phyloP scores from a whole-genome alignment of 768 basidiomycete species.

The Amanita rubescens region DNA sequence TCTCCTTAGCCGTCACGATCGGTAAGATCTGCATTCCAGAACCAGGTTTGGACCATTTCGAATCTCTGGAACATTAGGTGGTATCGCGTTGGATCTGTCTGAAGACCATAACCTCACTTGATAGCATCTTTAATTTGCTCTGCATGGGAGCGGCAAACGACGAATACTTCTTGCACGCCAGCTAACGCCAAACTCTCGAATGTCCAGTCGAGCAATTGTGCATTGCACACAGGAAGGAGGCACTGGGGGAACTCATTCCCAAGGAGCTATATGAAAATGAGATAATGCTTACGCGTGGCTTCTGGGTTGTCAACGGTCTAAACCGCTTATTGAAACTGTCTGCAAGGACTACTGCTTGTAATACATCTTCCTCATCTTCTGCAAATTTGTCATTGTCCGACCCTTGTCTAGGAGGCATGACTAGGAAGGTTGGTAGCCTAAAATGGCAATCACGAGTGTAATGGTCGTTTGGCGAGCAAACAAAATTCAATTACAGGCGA shows the following conservation, averaged over 20 bases:
- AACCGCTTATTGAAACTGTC: conserved; percentile 96
- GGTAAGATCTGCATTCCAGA: conserved; percentile 79
- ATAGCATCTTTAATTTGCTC: conserved; percentile 81
- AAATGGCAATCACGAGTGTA: conserved; percentile 4
- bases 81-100: conserved; percentile 8
- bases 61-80: conserved; percentile 41
- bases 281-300: conserved; percentile 64
- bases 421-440: conserved; percentile 3
- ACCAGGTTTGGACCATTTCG: conserved; percentile 78
- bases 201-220: conserved; percentile 91
- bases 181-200: conserved; percentile 92
- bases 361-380: conserved; percentile 75
- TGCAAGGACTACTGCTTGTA: conserved; percentile 93
- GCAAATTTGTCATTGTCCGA: conserved; percentile 53
- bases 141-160: conserved; percentile 88
- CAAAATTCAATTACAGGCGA: conserved; percentile 47
- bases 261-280: conserved; percentile 8
- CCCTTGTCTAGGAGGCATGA: conserved; percentile 62
- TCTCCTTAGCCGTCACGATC: conserved; percentile 79
- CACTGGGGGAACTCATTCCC: conserved; percentile 44
- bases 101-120: conserved; percentile 41
- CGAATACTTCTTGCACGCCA: conserved; percentile 93
- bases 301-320: conserved; percentile 79
- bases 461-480: conserved; percentile 17
- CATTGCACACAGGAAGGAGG: conserved; percentile 90